Evolutionary conservation across 116 monocot genomes (phyloP).

Genomic region (Papilionanthe hybrid): DNA sequence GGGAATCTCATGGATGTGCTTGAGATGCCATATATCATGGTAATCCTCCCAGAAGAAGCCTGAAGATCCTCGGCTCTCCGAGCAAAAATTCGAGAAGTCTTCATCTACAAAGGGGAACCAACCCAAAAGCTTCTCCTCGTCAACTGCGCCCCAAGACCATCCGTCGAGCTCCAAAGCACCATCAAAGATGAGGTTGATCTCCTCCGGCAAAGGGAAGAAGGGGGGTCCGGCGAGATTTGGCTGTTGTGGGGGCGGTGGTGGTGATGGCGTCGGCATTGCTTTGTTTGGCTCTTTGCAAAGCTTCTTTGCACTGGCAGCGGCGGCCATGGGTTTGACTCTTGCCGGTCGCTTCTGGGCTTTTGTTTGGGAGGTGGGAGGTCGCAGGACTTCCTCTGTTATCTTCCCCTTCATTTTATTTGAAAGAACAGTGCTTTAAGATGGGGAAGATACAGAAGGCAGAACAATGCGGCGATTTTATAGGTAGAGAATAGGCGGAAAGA

Average conservation of each 20-base stretch:
- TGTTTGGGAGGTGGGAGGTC: too few relatives aligned
- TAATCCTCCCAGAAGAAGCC: constrained; percentile 12
- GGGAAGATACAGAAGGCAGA: too few relatives aligned
- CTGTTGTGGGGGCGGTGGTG: background rate
- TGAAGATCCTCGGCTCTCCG: background rate
- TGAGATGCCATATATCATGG: constrained; percentile 9
- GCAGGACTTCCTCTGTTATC: too few relatives aligned
- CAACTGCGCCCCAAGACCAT: constrained; percentile 2
- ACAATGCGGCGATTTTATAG: too few relatives aligned
- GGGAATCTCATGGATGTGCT: constrained; percentile 12
- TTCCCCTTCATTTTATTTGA: too few relatives aligned
- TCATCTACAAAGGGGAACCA: constrained; percentile 8
- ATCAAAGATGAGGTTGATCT: background rate
- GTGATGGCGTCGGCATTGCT: background rate
- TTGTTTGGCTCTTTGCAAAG: background rate
- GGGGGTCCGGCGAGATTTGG: too few relatives aligned
- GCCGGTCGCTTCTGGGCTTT: too few relatives aligned
- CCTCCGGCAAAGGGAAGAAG: background rate
- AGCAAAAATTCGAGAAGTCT: background rate
- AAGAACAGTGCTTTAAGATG: too few relatives aligned
- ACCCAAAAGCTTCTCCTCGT: constrained; percentile 13
- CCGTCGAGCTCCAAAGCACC: constrained; percentile 10
- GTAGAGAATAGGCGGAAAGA: too few relatives aligned
- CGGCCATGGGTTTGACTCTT: background rate
- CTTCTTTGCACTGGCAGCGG: background rate